Evolutionary conservation across 345 rosid genomes (phyloP).

Genomic region (rapeseed (Brassica napus)): DNA sequence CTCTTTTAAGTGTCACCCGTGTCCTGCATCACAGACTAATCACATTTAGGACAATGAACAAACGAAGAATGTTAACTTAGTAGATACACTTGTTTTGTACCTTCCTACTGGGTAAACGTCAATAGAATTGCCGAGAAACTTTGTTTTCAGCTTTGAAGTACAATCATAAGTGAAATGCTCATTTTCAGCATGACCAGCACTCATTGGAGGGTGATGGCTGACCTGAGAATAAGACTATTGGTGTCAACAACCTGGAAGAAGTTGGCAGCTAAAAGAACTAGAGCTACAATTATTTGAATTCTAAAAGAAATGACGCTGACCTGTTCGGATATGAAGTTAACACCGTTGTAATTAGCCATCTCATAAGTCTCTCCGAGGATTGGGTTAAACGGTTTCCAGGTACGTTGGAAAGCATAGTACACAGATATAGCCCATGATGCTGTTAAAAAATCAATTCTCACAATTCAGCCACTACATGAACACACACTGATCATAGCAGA

Average conservation of each 20-base stretch:
- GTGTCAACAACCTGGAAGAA: constrained; percentile 17
- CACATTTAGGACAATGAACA: background rate
- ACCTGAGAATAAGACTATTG: constrained; percentile 48
- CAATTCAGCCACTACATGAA: constrained; percentile 22
- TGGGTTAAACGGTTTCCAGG: constrained; percentile 99
- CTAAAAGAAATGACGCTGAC: constrained; percentile 35
- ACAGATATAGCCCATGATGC: constrained; percentile 95
- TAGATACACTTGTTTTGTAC: constrained; percentile 24
- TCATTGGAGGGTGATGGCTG: constrained; percentile 85
- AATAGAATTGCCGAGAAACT: constrained; percentile 75
- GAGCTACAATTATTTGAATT: background rate
- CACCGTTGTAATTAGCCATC: constrained; percentile 70
- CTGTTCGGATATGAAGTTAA: constrained; percentile 86
- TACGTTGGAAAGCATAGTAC: constrained; percentile 81
- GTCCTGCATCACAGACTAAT: constrained; percentile 51
- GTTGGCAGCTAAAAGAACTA: constrained; percentile 11
- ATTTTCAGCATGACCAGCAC: constrained; percentile 84
- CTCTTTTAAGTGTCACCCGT: constrained; percentile 76
- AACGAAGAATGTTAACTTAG: background rate
- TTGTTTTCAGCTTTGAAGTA: constrained; percentile 78
- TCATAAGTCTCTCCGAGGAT: constrained; percentile 98
- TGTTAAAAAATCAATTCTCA: constrained; percentile 40
- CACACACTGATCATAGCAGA: constrained; percentile 12
- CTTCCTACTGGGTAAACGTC: constrained; percentile 88
- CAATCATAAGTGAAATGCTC: constrained; percentile 75